phyloP scores from a whole-genome alignment of 257 asterid genomes.

The Oldenlandia corymbosa region DNA sequence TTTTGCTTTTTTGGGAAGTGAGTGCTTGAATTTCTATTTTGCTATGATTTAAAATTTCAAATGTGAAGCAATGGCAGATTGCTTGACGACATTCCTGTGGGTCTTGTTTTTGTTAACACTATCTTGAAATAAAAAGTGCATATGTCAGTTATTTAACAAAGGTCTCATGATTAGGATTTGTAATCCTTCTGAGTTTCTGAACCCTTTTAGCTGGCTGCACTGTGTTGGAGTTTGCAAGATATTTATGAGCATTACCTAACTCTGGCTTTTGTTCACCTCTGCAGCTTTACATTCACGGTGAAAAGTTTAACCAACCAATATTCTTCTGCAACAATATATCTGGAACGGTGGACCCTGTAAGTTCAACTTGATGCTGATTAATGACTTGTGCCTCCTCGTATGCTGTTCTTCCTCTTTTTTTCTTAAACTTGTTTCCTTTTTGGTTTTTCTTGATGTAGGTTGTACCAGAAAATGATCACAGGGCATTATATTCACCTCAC shows the following conservation, averaged over 20 bases:
- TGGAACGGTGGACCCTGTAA: slow-evolving; percentile 81
- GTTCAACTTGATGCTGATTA: slow-evolving; percentile 11
- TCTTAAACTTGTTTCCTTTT: neutral
- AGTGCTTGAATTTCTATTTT: too few relatives aligned
- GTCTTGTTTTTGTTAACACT: too few relatives aligned
- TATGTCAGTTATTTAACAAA: too few relatives aligned
- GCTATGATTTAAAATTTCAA: too few relatives aligned
- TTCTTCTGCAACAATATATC: slow-evolving; percentile 84
- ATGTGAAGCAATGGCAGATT: neutral
- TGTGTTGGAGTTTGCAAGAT: neutral
- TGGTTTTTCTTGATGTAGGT: slow-evolving; percentile 46
- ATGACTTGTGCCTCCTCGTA: slow-evolving; percentile 1
- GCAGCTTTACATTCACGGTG: slow-evolving; percentile 74
- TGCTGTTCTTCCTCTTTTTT: slow-evolving; percentile 7
- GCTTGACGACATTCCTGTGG: neutral
- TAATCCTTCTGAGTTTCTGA: too few relatives aligned
- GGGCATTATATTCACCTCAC: slow-evolving; percentile 82
- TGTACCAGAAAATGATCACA: slow-evolving; percentile 72
- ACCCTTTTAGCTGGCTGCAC: neutral
- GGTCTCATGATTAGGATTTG: too few relatives aligned
- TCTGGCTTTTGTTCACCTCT: slow-evolving; percentile 10
- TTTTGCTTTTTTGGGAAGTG: too few relatives aligned
- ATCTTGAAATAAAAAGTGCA: too few relatives aligned
- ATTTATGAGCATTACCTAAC: neutral
- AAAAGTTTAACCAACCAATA: slow-evolving; percentile 84